phyloP scores from a whole-genome alignment of 495 filamentous ascomycete genomes.

The Geopyxis carbonaria region DNA sequence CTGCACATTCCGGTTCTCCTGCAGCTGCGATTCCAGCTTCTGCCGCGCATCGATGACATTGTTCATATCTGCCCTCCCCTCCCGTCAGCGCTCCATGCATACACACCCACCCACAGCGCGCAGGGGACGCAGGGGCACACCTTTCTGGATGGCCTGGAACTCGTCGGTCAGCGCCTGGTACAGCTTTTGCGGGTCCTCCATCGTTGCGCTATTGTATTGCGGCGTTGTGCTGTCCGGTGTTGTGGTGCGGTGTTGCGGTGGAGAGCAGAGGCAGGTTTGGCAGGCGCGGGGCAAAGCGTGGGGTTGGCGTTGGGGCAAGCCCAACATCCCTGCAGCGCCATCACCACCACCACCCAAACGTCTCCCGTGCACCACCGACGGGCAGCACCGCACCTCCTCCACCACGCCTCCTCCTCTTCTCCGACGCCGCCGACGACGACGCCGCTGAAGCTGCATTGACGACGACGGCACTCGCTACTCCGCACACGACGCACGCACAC shows the following conservation, averaged over 20 bases:
- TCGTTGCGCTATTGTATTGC: slow-evolving; percentile 11
- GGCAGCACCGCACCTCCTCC: neutral
- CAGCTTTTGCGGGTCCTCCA: slow-evolving; percentile 27
- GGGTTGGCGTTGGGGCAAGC: neutral
- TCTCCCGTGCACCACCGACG: neutral
- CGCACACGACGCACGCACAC: too few relatives aligned
- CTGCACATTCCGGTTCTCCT: slow-evolving; percentile 80
- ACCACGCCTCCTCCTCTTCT: neutral
- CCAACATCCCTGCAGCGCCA: neutral
- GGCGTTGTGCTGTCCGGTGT: neutral
- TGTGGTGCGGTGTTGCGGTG: neutral
- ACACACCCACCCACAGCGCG: too few relatives aligned
- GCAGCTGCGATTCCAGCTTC: slow-evolving; percentile 80
- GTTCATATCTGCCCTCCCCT: slow-evolving; percentile 51
- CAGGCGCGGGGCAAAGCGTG: slow-evolving; percentile 3
- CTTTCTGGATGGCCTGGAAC: slow-evolving; percentile 70
- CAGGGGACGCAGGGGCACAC: slow-evolving; percentile 28
- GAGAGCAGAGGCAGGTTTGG: neutral
- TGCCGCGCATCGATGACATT: slow-evolving; percentile 62
- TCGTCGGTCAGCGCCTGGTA: slow-evolving; percentile 75
- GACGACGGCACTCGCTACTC: too few relatives aligned
- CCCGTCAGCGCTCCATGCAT: slow-evolving; percentile 3
- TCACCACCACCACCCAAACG: neutral
- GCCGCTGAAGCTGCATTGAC: too few relatives aligned
- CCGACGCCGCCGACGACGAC: slow-evolving; percentile 1